Evolutionary conservation across 352 stramenopile genomes (phyloP).

Genomic region (Blastocystis hominis): DNA sequence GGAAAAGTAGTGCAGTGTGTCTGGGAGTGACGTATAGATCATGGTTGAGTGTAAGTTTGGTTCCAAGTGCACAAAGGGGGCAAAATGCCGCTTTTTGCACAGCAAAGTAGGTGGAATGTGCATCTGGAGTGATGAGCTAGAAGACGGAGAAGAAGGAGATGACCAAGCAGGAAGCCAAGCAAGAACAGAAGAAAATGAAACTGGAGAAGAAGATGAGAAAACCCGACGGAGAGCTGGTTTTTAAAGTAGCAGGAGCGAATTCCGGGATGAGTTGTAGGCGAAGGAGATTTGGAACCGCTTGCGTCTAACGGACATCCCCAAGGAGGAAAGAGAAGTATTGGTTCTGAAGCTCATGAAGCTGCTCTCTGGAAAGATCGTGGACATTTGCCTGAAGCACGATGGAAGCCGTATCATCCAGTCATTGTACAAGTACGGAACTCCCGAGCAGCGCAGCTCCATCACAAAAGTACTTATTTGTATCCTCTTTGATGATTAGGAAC

Average conservation of each 20-base stretch:
- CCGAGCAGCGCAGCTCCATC: slow-evolving; percentile 14
- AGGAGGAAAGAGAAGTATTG: slow-evolving; percentile 18
- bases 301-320: slow-evolving; percentile 26
- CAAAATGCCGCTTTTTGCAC: slow-evolving; percentile 51
- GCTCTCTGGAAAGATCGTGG: slow-evolving; percentile 35
- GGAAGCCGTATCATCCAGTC: slow-evolving; percentile 54
- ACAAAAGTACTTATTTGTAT: neutral
- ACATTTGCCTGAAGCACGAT: slow-evolving; percentile 55
- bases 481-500: neutral
- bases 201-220: slow-evolving; percentile 48
- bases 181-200: slow-evolving; percentile 48
- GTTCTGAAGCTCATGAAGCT: slow-evolving; percentile 50
- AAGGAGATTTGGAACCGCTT: slow-evolving; percentile 57
- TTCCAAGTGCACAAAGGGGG: slow-evolving; percentile 19
- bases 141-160: slow-evolving; percentile 44
- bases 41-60: slow-evolving; percentile 58
- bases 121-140: neutral
- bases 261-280: neutral
- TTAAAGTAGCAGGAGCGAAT: slow-evolving; percentile 4
- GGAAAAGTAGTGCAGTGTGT: neutral
- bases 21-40: neutral
- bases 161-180: slow-evolving; percentile 20
- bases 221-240: slow-evolving; percentile 46
- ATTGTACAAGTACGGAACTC: slow-evolving; percentile 49
- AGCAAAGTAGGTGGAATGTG: neutral